Base-by-base conservation (phyloP, 2,329 filamentous ascomycete species). In the Aspergillus candidus region DNA sequence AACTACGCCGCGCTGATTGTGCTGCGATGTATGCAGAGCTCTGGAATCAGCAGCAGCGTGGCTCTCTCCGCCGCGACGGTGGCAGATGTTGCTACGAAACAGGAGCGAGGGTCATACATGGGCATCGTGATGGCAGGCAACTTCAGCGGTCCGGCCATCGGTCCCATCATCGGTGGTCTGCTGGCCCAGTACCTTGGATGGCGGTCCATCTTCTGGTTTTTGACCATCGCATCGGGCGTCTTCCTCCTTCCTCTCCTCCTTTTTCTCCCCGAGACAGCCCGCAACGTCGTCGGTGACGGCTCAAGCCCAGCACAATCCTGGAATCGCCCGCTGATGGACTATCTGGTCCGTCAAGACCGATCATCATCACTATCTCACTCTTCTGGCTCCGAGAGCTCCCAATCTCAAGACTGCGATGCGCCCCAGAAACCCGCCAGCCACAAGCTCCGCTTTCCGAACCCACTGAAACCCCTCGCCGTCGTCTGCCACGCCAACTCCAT, bases 131-230 rank as follows among this genome's bases (percentile, higher is more conserved):
- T 40, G 0, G 46, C 46, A 56, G 87, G 86, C 8, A 77, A 75
- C 43, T 73, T 83, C 42, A 46, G 71, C 5, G 72, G 68, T 0
- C 69, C 70, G 1, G 59, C 70, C 3, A 57, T 84, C 1, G 67
- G 77, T 0, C 82, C 83, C 0, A 72, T 84, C 1, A 66, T 86
- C 3, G 83, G 84, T 12, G 84, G 83, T 1, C 50, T 86, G 1
- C 62, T 88, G 18, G 74, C 75, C n/a, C 71, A 85, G 53, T 83
- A 77, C 51, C 72, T 84, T 0, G 77, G 79, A 14, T 86, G 83
- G 82, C 70, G 56, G 12, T 56, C 54, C 42, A 79, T 84, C 43
- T 86, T 86, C 57, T 86, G 82, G 82, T 84, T 85, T 56, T 73
- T 83, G 34, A 70, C 77, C 34, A 82, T 86, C 33, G 67, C 66